Evolutionary conservation across 1,139 yeast species (phyloP).

Genomic region (Pichia sp.): DNA sequence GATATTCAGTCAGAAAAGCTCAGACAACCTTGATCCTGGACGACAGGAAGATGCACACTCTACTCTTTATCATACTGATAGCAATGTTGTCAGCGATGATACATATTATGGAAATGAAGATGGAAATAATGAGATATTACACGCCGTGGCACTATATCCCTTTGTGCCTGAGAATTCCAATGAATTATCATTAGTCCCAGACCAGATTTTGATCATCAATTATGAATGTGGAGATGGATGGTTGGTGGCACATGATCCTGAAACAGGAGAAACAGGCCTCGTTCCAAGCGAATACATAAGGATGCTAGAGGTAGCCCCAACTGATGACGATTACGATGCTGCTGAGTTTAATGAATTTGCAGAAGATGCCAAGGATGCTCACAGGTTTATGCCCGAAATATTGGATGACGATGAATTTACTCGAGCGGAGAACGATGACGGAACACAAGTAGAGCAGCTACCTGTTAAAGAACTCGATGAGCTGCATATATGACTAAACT

Average conservation of each 20-base stretch:
- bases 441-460: neutral
- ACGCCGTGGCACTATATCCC: slow-evolving; percentile 70
- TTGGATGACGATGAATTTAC: slow-evolving; percentile 34
- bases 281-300: slow-evolving; percentile 93
- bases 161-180: slow-evolving; percentile 92
- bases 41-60: slow-evolving; percentile 1
- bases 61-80: neutral
- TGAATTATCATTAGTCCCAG: slow-evolving; percentile 71
- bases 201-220: slow-evolving; percentile 78
- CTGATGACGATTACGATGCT: slow-evolving; percentile 11
- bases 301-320: slow-evolving; percentile 30
- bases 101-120: slow-evolving; percentile 10
- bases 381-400: slow-evolving; percentile 12
- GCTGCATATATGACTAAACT: too few species aligned
- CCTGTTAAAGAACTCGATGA: too few species aligned
- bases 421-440: neutral
- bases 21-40: slow-evolving; percentile 1
- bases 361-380: slow-evolving; percentile 11
- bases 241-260: slow-evolving; percentile 88
- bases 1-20: neutral
- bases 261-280: slow-evolving; percentile 76
- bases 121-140: slow-evolving; percentile 25
- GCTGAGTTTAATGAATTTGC: slow-evolving; percentile 8
- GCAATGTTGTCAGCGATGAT: neutral
- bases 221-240: slow-evolving; percentile 98